A percentile compares a stretch with the other conserved stretches of the same genome.
phyloP scores from a whole-genome alignment of 129 eudicot species.

The Artemisia annua region DNA sequence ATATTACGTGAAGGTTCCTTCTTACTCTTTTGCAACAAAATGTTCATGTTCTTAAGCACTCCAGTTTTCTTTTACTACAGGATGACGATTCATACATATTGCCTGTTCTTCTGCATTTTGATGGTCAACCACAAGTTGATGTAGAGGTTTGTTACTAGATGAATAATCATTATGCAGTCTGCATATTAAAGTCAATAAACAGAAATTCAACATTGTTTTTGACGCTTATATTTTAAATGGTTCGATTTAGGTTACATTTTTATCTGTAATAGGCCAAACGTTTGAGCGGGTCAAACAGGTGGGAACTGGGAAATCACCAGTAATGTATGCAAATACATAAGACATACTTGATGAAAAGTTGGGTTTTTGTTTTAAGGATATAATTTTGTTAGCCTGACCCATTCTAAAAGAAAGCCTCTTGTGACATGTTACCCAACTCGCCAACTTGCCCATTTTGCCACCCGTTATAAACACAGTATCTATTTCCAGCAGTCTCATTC shows the following conservation, averaged over 20 bases:
- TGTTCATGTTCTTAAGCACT: conserved; percentile 44
- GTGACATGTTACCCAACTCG: not conserved
- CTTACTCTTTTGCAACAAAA: conserved; percentile 19
- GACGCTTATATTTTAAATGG: not conserved
- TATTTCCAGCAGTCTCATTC: not conserved
- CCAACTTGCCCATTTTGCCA: not conserved
- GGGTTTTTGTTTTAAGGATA: not conserved
- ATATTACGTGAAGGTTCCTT: conserved; percentile 2
- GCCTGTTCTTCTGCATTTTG: conserved; percentile 85
- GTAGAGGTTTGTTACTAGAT: conserved; percentile 69
- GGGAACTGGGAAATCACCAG: not conserved
- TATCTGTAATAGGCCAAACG: not conserved
- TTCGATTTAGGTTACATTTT: not conserved
- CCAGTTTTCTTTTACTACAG: conserved; percentile 38
- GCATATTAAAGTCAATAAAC: conserved; percentile 7
- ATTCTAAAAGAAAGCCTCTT: not conserved
- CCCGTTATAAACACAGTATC: not conserved
- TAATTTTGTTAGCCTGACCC: conserved; percentile 2
- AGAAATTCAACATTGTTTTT: not conserved
- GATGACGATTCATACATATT: conserved; percentile 82
- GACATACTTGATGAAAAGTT: not conserved
- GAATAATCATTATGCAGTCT: not conserved
- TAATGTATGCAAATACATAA: conserved; percentile 4
- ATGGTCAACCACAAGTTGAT: conserved; percentile 97
- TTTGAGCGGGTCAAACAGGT: not conserved